phyloP scores from a whole-genome alignment of 371 early-diverging fungal genomes.

The Syncephalis fuscata region DNA sequence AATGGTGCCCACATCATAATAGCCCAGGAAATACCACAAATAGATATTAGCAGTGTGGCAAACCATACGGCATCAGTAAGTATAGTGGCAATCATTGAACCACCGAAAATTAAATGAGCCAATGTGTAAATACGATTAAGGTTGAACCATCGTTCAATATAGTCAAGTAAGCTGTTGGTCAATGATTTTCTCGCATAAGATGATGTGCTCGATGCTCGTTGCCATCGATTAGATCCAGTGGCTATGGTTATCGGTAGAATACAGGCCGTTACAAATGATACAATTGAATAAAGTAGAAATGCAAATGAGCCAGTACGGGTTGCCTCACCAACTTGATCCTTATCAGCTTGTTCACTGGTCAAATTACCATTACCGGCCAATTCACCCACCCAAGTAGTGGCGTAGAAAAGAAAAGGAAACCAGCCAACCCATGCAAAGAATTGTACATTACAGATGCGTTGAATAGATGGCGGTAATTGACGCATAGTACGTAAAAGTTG shows the following conservation, averaged over 20 bases:
- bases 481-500: constrained; percentile 18
- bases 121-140: constrained; percentile 34
- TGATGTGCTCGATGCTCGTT: no score
- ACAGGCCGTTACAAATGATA: constrained; percentile 52
- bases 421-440: constrained; percentile 91
- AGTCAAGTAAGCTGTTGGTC: no score
- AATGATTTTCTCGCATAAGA: no score
- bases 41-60: constrained; percentile 46
- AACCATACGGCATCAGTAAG: constrained; percentile 26
- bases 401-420: constrained; percentile 91
- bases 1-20: constrained; percentile 87
- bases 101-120: constrained; percentile 44
- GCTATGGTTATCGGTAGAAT: constrained; percentile 36
- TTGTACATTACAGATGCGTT: constrained; percentile 69
- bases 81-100: constrained; percentile 46
- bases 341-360: constrained; percentile 12
- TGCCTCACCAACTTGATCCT: constrained; percentile 39
- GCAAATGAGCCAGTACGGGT: constrained; percentile 75
- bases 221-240: background rate
- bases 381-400: constrained; percentile 63
- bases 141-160: no score
- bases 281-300: constrained; percentile 57
- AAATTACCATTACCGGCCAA: constrained; percentile 19
- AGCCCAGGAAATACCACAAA: constrained; percentile 75
- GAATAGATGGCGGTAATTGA: constrained; percentile 50